A percentile compares a stretch with the other conserved stretches of the same genome.
These are phyloP conservation scores for Sonneratia alba DNA, from an alignment of 345 rosid genomes.

Conservation along the genomic window DNA sequence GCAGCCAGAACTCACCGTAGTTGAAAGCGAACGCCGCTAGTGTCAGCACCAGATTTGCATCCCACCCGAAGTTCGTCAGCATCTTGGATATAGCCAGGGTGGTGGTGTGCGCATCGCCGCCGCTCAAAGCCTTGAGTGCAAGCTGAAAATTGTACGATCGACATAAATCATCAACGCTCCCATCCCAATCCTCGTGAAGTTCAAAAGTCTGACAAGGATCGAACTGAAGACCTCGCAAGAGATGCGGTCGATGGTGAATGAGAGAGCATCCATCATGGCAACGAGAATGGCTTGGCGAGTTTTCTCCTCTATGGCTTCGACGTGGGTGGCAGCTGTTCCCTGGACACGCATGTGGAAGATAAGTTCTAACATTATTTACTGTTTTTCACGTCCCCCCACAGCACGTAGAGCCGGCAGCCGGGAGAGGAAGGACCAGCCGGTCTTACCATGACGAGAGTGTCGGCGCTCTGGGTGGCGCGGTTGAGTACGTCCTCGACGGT, in stretches of 20 bases:
- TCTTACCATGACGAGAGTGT: slow-evolving; percentile 27
- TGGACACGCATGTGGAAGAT: not conserved
- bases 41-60: slow-evolving; percentile 60
- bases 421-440: too few species aligned
- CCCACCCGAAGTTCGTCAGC: slow-evolving; percentile 59
- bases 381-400: too few species aligned
- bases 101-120: slow-evolving; percentile 50
- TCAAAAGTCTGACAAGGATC: too few species aligned
- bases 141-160: slow-evolving; percentile 26
- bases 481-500: slow-evolving; percentile 60
- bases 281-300: slow-evolving; percentile 14
- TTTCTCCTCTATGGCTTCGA: slow-evolving; percentile 31
- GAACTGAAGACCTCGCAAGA: slow-evolving; percentile 22
- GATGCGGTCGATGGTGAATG: slow-evolving; percentile 53
- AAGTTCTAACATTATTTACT: too few species aligned
- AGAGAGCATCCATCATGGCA: slow-evolving; percentile 31
- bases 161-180: too few species aligned
- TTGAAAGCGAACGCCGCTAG: slow-evolving; percentile 73
- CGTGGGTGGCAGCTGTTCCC: not conserved
- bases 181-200: too few species aligned
- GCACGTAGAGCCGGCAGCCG: too few species aligned
- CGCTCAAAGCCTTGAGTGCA: slow-evolving; percentile 46
- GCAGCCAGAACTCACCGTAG: slow-evolving; percentile 75
- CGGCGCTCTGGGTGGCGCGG: slow-evolving; percentile 32
- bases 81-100: slow-evolving; percentile 40